phyloP scores from a whole-genome alignment of 2,329 filamentous ascomycete genomes.

The Cladophialophora exuberans region DNA sequence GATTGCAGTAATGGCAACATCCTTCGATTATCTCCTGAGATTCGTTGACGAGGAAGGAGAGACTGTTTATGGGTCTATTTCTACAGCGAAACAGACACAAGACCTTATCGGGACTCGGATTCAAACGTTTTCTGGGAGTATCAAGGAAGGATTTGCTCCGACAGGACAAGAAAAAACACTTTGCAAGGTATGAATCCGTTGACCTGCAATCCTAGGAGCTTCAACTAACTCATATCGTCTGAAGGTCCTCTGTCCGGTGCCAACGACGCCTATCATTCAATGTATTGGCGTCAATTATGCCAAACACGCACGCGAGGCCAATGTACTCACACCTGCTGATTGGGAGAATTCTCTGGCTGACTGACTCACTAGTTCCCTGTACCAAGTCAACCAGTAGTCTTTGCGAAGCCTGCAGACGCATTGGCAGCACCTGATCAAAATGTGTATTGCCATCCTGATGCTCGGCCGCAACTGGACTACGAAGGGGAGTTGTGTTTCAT shows the following conservation, averaged over 20 bases:
- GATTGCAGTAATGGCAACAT: background rate
- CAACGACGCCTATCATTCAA: background rate
- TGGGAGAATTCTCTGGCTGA: background rate
- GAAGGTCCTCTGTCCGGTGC: conserved; percentile 5
- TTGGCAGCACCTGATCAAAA: conserved; percentile 36
- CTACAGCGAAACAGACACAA: background rate
- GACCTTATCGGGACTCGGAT: background rate
- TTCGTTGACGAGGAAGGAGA: background rate
- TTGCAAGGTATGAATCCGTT: no score
- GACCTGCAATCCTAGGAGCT: no score
- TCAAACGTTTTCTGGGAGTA: background rate
- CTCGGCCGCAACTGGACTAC: conserved; percentile 43
- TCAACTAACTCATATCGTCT: background rate
- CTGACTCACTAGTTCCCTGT: conserved; percentile 27
- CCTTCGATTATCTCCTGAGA: background rate
- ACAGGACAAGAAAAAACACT: no score
- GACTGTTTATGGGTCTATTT: background rate
- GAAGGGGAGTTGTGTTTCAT: conserved; percentile 44
- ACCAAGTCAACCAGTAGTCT: conserved; percentile 39
- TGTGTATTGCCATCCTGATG: conserved; percentile 34
- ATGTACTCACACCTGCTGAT: background rate
- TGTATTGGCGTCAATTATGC: conserved; percentile 12
- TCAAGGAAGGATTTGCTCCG: background rate
- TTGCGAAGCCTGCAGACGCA: conserved; percentile 42
- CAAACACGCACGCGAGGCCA: conserved; percentile 1